Base-by-base conservation (phyloP, 225 moss, liverwort and hornwort genomes). In the Asterella californica region DNA sequence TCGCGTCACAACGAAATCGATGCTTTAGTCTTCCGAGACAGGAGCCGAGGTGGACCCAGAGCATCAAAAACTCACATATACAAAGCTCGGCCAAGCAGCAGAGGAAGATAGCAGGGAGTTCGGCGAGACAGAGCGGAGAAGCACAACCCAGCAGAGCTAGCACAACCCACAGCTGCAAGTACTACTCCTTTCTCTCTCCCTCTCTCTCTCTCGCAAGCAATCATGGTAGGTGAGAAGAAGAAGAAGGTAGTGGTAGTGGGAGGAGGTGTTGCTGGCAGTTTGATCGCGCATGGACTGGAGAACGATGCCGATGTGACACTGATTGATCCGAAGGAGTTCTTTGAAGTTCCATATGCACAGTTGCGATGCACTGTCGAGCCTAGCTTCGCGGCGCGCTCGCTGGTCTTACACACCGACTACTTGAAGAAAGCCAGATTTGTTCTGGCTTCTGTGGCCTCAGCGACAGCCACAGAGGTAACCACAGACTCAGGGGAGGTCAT, bases 281-380 rank as follows among this genome's bases (percentile, higher is more conserved):
- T 78, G 46, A 75, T 87, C 21, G 88, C 89, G 42, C 81, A 92
- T 46, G 77, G 74, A 11, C 87, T 96, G 77, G 84, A 94, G 82
- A 49, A 91, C n/a, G 48, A 75, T 72, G 88, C 88, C 7, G 89
- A 92, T 80, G 92, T 96, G 15, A 89, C 89, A 21, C 90, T 96
- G 25, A 67, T 94, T 32, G 96, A 96, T 72, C 92, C 88, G 70
- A 91, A 93, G 81, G 86, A 91, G 45, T 92, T 90, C 45, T 90
- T 71, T 19, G 93, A 95, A 59, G 86, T 95, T 78, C 87, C 93
- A 0, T 95, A 84, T 64, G 79, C 89, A 49, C 88, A 82, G 11
- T 81, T 91, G 84, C 83, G 95, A 78, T 91, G 87, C 54, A 69
- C 85, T 37, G 95, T 95, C 75, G 88, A 95, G 83, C 92, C 93